Base-by-base conservation (phyloP, 306 rosid species). In the Sophora flavescens region DNA sequence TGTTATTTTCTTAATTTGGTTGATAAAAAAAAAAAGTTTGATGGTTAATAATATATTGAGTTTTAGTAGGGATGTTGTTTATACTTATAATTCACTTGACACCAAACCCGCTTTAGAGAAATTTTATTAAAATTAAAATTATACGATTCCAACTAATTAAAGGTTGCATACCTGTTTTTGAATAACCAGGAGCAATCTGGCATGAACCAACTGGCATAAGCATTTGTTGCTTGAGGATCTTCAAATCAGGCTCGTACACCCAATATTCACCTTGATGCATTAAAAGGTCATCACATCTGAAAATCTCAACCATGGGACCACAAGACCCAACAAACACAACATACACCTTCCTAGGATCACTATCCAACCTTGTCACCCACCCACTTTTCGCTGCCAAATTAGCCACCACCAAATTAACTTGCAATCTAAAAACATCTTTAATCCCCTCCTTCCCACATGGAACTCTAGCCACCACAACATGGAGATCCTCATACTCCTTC, bases 221-320 rank as follows among this genome's bases (percentile, higher is more conserved):
- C 0, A 69, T 61, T 76, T 85, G 82, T 17, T 90, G 93, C 72
- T 90, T 89, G 17, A 95, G 85, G 78, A 80, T 88, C 59, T 56
- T 60, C 52, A 89, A 68, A 41, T 89, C 82, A 32, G 98, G 98
- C 66, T 63, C 85, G 39, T 95, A 95, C 14, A 90, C 77, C 92
- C 87, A 81, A 82, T 33, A 80, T 0, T 73, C 78, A 14, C 79
- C 90, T 59, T 32, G 52, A 26, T 81, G 87, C 88, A 70, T 63
- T 83, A 90, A 26, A 15, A 86, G 70, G 11, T 95, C 95, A n/a
- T 95, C 96, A 70, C 97, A 95, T 39, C 91, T 70, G 67, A 92
- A 94, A 58, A 95, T 85, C 93, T 95, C 98, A 12, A 74, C 36
- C 98, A 95, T 95, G 36, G 98, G 96, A 58, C 85, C 92, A 78